phyloP scores from a whole-genome alignment of 1,284 basidiomycete species.

The Naganishia sp. region DNA sequence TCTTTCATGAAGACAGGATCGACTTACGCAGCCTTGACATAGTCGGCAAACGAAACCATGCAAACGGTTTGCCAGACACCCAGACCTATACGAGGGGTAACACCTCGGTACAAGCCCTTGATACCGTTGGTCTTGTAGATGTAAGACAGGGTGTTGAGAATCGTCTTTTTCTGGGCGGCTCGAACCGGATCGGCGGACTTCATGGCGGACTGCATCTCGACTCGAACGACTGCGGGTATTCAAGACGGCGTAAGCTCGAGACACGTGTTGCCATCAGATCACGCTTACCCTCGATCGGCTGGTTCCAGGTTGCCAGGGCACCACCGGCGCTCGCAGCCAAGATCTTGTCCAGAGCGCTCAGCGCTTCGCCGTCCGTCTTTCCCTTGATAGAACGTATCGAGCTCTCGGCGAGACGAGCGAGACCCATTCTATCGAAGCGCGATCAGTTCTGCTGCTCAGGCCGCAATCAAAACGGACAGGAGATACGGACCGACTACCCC shows the following conservation, averaged over 20 bases:
- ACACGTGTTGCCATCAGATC: conserved; percentile 8
- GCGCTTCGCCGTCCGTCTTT: conserved; percentile 65
- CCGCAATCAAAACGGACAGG: background rate
- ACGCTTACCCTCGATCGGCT: conserved; percentile 86
- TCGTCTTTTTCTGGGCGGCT: conserved; percentile 77
- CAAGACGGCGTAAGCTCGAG: background rate
- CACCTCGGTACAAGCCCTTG: conserved; percentile 95
- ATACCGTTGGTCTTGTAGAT: conserved; percentile 97
- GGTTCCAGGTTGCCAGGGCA: conserved; percentile 98
- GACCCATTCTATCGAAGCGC: conserved; percentile 72
- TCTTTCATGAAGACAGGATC: background rate
- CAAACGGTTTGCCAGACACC: conserved; percentile 63
- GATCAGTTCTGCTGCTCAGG: background rate
- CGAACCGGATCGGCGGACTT: conserved; percentile 74
- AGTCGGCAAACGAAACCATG: conserved; percentile 97
- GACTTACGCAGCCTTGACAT: conserved; percentile 77
- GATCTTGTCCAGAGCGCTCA: conserved; percentile 83
- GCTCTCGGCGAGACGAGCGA: conserved; percentile 88
- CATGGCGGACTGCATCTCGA: conserved; percentile 97
- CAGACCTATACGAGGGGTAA: conserved; percentile 92
- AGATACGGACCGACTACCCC: conserved; percentile 82
- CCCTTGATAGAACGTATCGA: conserved; percentile 76
- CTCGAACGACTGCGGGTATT: conserved; percentile 45
- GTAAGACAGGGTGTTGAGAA: conserved; percentile 83
- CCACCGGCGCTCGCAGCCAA: conserved; percentile 85